A percentile compares a stretch with the other conserved stretches of the same genome.
These are phyloP conservation scores for Pseudogymnoascus sp. DNA, from an alignment of 2,329 filamentous ascomycete species.

Conservation along the genomic window DNA sequence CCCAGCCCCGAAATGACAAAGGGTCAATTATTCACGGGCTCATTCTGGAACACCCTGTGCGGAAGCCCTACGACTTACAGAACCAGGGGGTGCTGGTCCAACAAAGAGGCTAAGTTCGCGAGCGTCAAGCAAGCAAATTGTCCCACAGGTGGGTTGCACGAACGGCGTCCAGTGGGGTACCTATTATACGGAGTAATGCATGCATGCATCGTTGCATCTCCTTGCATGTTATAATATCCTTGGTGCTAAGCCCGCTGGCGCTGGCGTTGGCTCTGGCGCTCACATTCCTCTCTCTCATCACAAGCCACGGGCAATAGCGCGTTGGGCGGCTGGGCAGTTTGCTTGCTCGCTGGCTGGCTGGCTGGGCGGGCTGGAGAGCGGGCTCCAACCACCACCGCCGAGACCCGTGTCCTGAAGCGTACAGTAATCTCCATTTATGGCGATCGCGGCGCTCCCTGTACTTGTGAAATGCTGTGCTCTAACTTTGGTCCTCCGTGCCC, in stretches of 20 bases:
- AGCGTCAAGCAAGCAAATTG: background rate
- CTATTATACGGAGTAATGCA: slow-evolving; percentile 2
- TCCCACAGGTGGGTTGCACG: background rate
- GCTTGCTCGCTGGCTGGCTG: background rate
- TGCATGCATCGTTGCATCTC: slow-evolving; percentile 5
- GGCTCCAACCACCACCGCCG: slow-evolving; percentile 1
- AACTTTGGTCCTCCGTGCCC: background rate
- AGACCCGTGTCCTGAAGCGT: slow-evolving; percentile 5
- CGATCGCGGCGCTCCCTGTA: background rate
- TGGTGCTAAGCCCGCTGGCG: slow-evolving; percentile 5
- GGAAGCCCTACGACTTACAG: background rate
- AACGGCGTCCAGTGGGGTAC: background rate
- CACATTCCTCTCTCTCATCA: background rate
- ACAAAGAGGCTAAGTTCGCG: background rate
- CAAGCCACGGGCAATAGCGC: slow-evolving; percentile 2
- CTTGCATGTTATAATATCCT: slow-evolving; percentile 8
- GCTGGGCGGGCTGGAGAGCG: background rate
- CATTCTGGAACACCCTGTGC: background rate
- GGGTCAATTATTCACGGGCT: background rate
- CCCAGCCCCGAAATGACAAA: slow-evolving; percentile 1
- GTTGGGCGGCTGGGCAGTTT: background rate
- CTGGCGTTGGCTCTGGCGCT: slow-evolving; percentile 8
- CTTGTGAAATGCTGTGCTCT: background rate
- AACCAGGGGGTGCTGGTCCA: background rate
- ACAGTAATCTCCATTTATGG: slow-evolving; percentile 7